phyloP scores from a whole-genome alignment of 257 asterid species.

The Linderniella brevidens region DNA sequence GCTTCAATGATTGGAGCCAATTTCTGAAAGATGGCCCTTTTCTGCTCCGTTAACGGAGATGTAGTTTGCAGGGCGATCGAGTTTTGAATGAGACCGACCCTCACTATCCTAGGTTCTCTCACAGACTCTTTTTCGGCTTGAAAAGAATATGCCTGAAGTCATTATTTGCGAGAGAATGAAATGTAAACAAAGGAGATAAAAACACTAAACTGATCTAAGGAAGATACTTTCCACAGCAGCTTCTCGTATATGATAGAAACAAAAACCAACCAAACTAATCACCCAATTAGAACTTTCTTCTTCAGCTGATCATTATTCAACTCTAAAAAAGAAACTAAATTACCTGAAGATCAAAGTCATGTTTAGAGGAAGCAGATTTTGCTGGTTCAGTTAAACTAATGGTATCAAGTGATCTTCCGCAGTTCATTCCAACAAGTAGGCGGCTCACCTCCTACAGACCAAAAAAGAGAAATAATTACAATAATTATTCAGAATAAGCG shows the following conservation, averaged over 20 bases:
- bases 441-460: slow-evolving; percentile 61
- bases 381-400: slow-evolving; percentile 35
- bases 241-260: not conserved
- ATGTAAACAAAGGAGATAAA: not conserved
- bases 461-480: not conserved
- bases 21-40: slow-evolving; percentile 53
- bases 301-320: not conserved
- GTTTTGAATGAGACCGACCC: slow-evolving; percentile 89
- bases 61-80: slow-evolving; percentile 62
- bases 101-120: slow-evolving; percentile 64
- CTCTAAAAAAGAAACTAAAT: not conserved
- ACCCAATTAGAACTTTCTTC: not conserved
- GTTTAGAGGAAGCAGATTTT: slow-evolving; percentile 38
- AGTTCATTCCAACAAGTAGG: slow-evolving; percentile 60
- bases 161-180: not conserved
- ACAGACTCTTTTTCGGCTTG: slow-evolving; percentile 58
- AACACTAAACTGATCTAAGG: not conserved
- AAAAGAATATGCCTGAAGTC: slow-evolving; percentile 55
- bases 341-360: slow-evolving; percentile 88
- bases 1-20: slow-evolving; percentile 70
- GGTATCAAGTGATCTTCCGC: slow-evolving; percentile 50
- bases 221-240: not conserved
- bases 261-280: not conserved
- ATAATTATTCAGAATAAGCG: not conserved
- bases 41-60: slow-evolving; percentile 57